Conservation (phyloP, 176 grass and related monocot species). For the Triticum dicoccoides region DNA sequence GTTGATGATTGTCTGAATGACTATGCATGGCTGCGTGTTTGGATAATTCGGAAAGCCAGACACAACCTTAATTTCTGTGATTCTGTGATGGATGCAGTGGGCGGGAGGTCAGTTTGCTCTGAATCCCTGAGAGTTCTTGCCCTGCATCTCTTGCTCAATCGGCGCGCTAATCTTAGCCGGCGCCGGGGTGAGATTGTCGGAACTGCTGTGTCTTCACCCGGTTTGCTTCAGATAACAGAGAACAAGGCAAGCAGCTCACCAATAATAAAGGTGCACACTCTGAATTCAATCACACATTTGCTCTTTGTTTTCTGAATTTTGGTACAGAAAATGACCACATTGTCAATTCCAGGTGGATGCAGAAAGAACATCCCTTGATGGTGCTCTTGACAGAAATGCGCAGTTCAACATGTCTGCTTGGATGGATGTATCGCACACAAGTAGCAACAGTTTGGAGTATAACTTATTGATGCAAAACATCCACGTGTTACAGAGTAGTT, state of each 20-base stretch:
- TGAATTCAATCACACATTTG: not conserved
- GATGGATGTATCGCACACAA: slow-evolving; percentile 29
- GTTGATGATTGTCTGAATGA: not conserved
- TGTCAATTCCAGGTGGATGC: slow-evolving; percentile 31
- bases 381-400: slow-evolving; percentile 4
- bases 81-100: slow-evolving; percentile 22
- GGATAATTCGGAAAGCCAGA: not conserved
- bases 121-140: slow-evolving; percentile 26
- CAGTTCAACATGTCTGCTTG: slow-evolving; percentile 13
- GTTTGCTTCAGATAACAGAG: slow-evolving; percentile 36
- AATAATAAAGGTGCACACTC: slow-evolving; percentile 15
- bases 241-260: slow-evolving; percentile 17
- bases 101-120: slow-evolving; percentile 15
- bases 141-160: slow-evolving; percentile 35
- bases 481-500: slow-evolving; percentile 50
- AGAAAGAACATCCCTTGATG: slow-evolving; percentile 23
- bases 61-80: not conserved
- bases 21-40: not conserved
- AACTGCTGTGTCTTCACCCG: slow-evolving; percentile 19
- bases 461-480: slow-evolving; percentile 74
- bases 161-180: not conserved
- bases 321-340: not conserved
- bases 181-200: not conserved
- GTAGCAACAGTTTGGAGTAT: slow-evolving; percentile 32
- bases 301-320: not conserved